Base-by-base conservation (phyloP, 169 alveolate species). In the Plasmodium knowlesi region DNA sequence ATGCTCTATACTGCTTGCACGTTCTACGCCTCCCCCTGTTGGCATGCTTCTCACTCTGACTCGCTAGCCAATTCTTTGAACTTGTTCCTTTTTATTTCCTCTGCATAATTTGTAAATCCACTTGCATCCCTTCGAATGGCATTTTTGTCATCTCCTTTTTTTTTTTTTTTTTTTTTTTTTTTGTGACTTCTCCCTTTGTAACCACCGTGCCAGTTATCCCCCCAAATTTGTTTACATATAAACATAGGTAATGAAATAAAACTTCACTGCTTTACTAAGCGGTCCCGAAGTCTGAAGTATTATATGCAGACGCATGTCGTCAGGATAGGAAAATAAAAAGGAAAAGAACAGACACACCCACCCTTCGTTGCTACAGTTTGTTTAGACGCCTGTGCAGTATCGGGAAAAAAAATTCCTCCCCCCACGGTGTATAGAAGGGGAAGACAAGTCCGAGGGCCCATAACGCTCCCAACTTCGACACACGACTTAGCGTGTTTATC, bases 81-180 rank as follows among this genome's bases (percentile, higher is more conserved):
- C 14, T 9, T 8, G n/a, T 22, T 67, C 16, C 2, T 28, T 67
- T 10, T 22, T 67, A 25, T 67, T 67, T 67, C n/a, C 37, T 16
- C 16, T 67, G 4, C n/a, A 25, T 22, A 2, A 22, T n/a, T 67
- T 67, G 37, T 67, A 10, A 25, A 67, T 10, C 30, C n/a, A 28
- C 37, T 67, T 67, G 30, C 37, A 67, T 22, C 76, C 76, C 76
- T 50, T 6, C 61, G 61, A 50, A 50, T 50, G 22, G 8, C 19
- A 50, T 14, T 50, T 14, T 50, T 50, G 22, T 50, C 61, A 50
- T 50, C 25, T 81, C 70, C 14, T 53, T 41, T 81, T 81, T 39
- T 34, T 50, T 41, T 81, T 81, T 50, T 41, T n/a, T n/a, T n/a
- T n/a, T 53, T 41, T 81, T 81, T 39, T 81, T 81, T 53, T 41